A percentile compares a stretch with the other conserved stretches of the same genome.
Conservation (phyloP, 1,284 basidiomycete species). For the Ustilago vetiveriae region DNA sequence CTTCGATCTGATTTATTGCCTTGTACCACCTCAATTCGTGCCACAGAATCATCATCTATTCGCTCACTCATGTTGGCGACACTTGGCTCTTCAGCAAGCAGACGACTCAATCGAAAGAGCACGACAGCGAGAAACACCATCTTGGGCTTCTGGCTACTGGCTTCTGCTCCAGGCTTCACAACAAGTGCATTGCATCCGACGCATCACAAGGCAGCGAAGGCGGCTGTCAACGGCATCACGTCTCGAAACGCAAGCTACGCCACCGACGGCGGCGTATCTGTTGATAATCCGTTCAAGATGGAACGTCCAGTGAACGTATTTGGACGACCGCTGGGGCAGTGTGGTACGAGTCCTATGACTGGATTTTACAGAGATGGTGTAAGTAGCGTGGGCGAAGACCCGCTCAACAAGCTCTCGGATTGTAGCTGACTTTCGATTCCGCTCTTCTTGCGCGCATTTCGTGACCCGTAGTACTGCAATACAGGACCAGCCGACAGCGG, state of each 20-base stretch:
- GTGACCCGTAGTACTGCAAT: conserved; percentile 57
- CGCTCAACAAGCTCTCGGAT: no score
- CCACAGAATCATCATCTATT: not conserved
- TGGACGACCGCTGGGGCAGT: conserved; percentile 40
- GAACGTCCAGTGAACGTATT: conserved; percentile 53
- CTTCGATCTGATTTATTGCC: not conserved
- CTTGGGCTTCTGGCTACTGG: conserved; percentile 13
- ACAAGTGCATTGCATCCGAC: conserved; percentile 5
- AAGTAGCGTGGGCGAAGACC: conserved; percentile 1
- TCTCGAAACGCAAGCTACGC: conserved; percentile 34
- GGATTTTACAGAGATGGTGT: conserved; percentile 56
- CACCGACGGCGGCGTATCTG: conserved; percentile 2
- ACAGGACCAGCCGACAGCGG: conserved; percentile 49
- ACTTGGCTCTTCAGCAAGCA: not conserved
- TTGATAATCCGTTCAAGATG: conserved; percentile 44
- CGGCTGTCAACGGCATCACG: conserved; percentile 12
- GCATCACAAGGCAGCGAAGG: conserved; percentile 17
- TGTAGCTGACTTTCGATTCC: no score
- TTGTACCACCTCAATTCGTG: no score
- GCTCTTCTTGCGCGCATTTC: no score
- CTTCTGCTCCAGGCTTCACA: not conserved
- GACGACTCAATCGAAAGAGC: not conserved
- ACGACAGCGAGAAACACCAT: conserved; percentile 4
- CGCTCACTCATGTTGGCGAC: conserved; percentile 16
- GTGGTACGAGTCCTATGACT: conserved; percentile 50